Percentiles rank a stretch among this genome's conserved stretches.
Evolutionary conservation across 2,329 filamentous ascomycete genomes (phyloP).

Genomic region (Phaeoacremonium minimum): DNA sequence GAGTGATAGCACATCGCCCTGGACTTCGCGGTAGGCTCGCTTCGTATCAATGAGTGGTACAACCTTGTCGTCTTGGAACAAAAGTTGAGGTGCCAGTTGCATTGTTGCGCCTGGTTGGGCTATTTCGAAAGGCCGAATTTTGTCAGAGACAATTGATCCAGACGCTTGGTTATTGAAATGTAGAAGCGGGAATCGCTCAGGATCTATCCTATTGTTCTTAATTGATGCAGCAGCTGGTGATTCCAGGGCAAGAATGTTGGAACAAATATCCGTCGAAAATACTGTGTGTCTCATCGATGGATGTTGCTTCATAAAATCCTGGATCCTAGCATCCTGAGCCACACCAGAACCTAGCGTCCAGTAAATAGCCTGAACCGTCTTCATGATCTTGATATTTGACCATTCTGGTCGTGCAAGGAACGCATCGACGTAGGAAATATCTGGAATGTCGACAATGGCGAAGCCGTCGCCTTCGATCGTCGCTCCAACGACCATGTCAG

Average conservation of each 20-base stretch:
- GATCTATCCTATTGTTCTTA: slow-evolving; percentile 68
- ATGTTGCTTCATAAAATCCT: slow-evolving; percentile 64
- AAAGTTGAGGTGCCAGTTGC: slow-evolving; percentile 40
- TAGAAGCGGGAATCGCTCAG: slow-evolving; percentile 68
- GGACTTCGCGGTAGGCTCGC: slow-evolving; percentile 33
- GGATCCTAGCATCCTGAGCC: slow-evolving; percentile 55
- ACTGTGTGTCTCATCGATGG: slow-evolving; percentile 68
- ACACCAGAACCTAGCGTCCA: slow-evolving; percentile 79
- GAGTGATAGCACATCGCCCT: slow-evolving; percentile 41
- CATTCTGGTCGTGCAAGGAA: slow-evolving; percentile 72
- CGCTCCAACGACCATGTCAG: slow-evolving; percentile 79
- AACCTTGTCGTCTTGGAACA: slow-evolving; percentile 40
- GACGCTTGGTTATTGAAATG: slow-evolving; percentile 52
- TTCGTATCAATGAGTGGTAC: slow-evolving; percentile 44
- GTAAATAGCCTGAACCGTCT: slow-evolving; percentile 62
- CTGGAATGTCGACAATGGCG: slow-evolving; percentile 76
- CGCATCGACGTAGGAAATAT: slow-evolving; percentile 62
- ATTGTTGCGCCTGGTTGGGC: slow-evolving; percentile 40
- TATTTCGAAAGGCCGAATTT: slow-evolving; percentile 25
- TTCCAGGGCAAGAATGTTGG: slow-evolving; percentile 70
- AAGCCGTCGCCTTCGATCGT: slow-evolving; percentile 66
- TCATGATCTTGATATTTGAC: slow-evolving; percentile 59
- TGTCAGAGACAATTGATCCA: slow-evolving; percentile 4
- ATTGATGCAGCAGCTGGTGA: slow-evolving; percentile 63
- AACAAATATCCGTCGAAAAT: slow-evolving; percentile 67